Evolutionary conservation across 1,284 basidiomycete genomes (phyloP).

Genomic region (Cutaneotrichosporon curvatum): DNA sequence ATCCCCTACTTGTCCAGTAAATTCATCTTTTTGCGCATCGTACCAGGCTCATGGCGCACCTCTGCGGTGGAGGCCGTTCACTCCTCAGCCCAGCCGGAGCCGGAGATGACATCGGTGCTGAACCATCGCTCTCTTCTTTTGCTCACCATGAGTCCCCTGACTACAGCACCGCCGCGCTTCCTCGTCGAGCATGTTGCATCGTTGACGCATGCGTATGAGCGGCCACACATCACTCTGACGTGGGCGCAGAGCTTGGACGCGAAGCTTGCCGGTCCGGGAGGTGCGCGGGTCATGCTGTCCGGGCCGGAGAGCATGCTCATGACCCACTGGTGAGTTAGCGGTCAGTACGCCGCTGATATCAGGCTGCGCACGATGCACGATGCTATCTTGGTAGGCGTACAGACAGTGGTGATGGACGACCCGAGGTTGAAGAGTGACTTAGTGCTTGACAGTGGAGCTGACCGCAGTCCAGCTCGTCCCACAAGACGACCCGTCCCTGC

Average conservation of each 20-base stretch:
- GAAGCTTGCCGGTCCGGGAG: slow-evolving; percentile 73
- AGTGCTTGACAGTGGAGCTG: neutral
- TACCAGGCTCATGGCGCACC: no score
- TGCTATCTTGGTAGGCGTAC: slow-evolving; percentile 83
- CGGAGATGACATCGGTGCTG: no score
- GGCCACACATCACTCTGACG: slow-evolving; percentile 63
- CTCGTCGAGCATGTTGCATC: slow-evolving; percentile 10
- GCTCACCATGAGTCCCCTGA: neutral
- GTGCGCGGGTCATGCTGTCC: slow-evolving; percentile 72
- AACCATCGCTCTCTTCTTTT: no score
- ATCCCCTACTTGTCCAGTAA: no score
- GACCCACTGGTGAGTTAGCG: slow-evolving; percentile 73
- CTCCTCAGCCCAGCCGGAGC: no score
- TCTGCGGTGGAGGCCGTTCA: no score
- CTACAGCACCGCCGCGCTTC: slow-evolving; percentile 4
- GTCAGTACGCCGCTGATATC: slow-evolving; percentile 1
- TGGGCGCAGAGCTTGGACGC: slow-evolving; percentile 94
- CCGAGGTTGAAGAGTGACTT: slow-evolving; percentile 92
- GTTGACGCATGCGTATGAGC: slow-evolving; percentile 5
- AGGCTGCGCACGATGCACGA: slow-evolving; percentile 87
- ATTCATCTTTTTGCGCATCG: no score
- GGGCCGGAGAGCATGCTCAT: slow-evolving; percentile 83
- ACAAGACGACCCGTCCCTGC: slow-evolving; percentile 14
- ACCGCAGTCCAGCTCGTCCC: slow-evolving; percentile 34
- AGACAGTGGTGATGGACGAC: slow-evolving; percentile 83